phyloP scores from a whole-genome alignment of 495 filamentous ascomycete species.

The Mytilinidion resinicola region DNA sequence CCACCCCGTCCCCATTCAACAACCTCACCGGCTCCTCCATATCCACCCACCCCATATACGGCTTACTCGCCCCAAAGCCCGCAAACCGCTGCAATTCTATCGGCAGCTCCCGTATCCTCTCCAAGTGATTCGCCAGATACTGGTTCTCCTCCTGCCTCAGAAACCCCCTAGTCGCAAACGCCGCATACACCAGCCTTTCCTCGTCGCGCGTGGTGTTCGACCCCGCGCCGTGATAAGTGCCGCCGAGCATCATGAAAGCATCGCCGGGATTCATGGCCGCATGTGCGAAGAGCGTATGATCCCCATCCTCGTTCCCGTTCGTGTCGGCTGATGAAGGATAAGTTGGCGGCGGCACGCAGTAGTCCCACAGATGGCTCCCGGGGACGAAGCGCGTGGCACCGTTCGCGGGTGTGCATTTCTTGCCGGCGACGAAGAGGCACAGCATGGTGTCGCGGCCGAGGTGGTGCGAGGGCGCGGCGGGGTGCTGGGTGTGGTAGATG shows the following conservation, averaged over 20 bases:
- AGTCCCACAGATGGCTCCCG: constrained; percentile 40
- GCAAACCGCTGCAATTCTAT: constrained; percentile 28
- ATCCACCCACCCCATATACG: constrained; percentile 37
- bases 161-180: constrained; percentile 36
- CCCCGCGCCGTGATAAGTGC: constrained; percentile 14
- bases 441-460: constrained; percentile 27
- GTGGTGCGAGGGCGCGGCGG: constrained; percentile 7
- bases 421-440: constrained; percentile 36
- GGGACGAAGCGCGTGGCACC: constrained; percentile 44
- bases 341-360: constrained; percentile 6
- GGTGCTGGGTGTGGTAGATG: constrained; percentile 27
- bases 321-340: background rate
- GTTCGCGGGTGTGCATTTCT: constrained; percentile 34
- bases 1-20: background rate
- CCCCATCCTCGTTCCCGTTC: background rate
- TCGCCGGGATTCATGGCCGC: background rate
- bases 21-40: constrained; percentile 29
- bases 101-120: constrained; percentile 29
- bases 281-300: background rate
- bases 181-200: constrained; percentile 32
- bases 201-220: constrained; percentile 24
- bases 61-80: constrained; percentile 32
- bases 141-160: constrained; percentile 35
- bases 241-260: constrained; percentile 1
- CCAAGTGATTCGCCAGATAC: constrained; percentile 30